Percentiles rank a stretch among this genome's conserved stretches.
Conservation (phyloP, 2,329 filamentous ascomycete species). For the Zarea fungicola region DNA sequence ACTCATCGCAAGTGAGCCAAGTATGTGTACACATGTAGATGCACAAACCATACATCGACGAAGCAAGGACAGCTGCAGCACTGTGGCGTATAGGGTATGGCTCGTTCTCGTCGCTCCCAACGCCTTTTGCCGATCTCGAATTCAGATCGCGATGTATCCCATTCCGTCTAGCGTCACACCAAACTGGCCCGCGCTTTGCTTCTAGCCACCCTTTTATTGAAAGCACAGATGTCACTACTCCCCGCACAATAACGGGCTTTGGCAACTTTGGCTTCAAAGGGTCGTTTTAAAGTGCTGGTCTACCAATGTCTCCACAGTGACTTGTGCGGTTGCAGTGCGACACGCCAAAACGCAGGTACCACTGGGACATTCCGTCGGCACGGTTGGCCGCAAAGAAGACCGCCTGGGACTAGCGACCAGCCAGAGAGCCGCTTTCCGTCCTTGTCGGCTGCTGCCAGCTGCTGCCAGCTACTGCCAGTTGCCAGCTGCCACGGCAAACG, state of each 20-base stretch:
- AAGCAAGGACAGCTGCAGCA: too few relatives aligned
- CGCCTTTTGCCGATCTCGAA: not conserved
- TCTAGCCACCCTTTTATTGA: not conserved
- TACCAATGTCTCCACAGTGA: slow-evolving; percentile 2
- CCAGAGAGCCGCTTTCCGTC: not conserved
- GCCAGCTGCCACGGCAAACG: slow-evolving; percentile 2
- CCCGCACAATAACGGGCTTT: slow-evolving; percentile 2
- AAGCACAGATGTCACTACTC: not conserved
- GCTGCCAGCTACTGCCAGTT: not conserved
- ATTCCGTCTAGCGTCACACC: slow-evolving; percentile 6
- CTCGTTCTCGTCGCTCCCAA: not conserved
- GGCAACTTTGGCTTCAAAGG: slow-evolving; percentile 5
- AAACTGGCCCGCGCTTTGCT: not conserved
- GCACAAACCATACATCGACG: too few relatives aligned
- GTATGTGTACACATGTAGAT: too few relatives aligned
- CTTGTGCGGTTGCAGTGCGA: not conserved
- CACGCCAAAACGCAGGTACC: slow-evolving; percentile 5
- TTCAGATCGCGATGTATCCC: slow-evolving; percentile 7
- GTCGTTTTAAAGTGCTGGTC: not conserved
- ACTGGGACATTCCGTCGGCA: not conserved
- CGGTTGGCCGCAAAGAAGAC: not conserved
- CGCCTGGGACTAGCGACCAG: not conserved
- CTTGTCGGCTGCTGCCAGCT: too few relatives aligned
- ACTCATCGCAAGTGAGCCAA: too few relatives aligned
- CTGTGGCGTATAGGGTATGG: not conserved